Percentiles rank a stretch among this genome's conserved stretches.
Conservation (phyloP, 1,139 yeast genomes). For the Debaryomycetaceae sp. region DNA sequence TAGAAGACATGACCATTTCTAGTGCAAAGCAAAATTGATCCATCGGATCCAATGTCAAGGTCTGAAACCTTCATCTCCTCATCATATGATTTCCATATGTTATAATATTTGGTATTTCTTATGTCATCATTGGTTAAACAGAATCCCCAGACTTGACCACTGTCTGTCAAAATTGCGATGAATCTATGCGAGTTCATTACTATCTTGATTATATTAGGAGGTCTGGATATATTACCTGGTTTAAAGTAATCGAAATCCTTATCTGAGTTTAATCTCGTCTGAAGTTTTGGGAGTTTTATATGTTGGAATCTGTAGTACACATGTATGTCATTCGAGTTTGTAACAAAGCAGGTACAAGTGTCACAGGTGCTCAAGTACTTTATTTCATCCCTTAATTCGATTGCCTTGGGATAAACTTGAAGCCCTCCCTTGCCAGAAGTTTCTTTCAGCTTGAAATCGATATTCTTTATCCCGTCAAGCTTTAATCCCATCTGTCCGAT, state of each 20-base stretch:
- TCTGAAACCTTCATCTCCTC: conserved; percentile 51
- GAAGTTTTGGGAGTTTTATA: conserved; percentile 43
- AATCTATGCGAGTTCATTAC: conserved; percentile 31
- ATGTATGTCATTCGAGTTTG: conserved; percentile 58
- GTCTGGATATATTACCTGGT: conserved; percentile 47
- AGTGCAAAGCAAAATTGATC: conserved; percentile 66
- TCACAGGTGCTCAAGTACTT: conserved; percentile 66
- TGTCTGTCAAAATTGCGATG: conserved; percentile 45
- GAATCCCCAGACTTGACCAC: conserved; percentile 50
- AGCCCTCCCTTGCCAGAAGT: conserved; percentile 30
- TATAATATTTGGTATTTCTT: conserved; percentile 32
- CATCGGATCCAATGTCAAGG: conserved; percentile 66
- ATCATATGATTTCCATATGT: conserved; percentile 55
- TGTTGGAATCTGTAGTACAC: conserved; percentile 60
- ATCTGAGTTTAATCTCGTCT: conserved; percentile 28
- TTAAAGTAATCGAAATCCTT: conserved; percentile 51
- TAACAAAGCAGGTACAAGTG: conserved; percentile 63
- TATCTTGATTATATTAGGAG: conserved; percentile 29
- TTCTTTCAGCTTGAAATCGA: conserved; percentile 27
- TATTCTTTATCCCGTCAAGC: conserved; percentile 8
- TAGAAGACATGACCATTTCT: conserved; percentile 61
- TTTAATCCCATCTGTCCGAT: conserved; percentile 80
- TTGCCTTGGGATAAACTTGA: conserved; percentile 40
- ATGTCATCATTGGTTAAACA: conserved; percentile 13
- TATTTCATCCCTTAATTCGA: conserved; percentile 48